Evolutionary conservation across 2,329 filamentous ascomycete genomes (phyloP).

Genomic region (Penicillium nordicum): DNA sequence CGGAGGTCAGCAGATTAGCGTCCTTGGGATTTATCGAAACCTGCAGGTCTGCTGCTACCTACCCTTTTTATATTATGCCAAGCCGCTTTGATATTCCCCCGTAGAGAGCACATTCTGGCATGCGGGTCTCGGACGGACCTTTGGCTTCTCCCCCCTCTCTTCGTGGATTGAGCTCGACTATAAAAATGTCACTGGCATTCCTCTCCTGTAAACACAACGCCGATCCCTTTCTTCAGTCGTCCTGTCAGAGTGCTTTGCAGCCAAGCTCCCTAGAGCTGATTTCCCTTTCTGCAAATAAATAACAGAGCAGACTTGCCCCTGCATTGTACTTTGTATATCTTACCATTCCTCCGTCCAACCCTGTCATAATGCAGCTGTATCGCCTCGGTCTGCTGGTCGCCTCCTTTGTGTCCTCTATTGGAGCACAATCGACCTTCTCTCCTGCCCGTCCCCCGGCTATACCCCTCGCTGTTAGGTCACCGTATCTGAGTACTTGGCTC

Average conservation of each 20-base stretch:
- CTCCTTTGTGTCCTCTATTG: conserved; percentile 22
- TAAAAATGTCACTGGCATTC: conserved; percentile 32
- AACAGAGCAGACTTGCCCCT: conserved; percentile 19
- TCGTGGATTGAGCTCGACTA: conserved; percentile 24
- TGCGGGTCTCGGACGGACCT: conserved; percentile 17
- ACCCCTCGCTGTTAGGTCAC: conserved; percentile 70
- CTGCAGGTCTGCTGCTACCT: conserved; percentile 22
- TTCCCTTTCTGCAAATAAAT: conserved; percentile 13
- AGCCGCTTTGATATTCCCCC: conserved; percentile 9
- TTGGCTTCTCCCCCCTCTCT: conserved; percentile 11
- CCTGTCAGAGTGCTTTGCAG: conserved; percentile 5
- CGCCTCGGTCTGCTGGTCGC: conserved; percentile 24
- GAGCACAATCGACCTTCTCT: conserved; percentile 54
- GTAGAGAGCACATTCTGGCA: conserved; percentile 22
- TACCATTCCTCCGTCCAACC: conserved; percentile 9
- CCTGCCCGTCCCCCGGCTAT: conserved; percentile 65
- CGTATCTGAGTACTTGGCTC: conserved; percentile 71
- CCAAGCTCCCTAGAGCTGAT: conserved; percentile 2
- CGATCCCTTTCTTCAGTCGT: conserved; percentile 16
- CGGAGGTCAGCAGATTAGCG: conserved; percentile 21
- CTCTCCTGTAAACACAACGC: conserved; percentile 25
- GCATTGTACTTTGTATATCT: conserved; percentile 18
- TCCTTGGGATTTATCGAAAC: conserved; percentile 9
- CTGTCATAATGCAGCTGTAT: conserved; percentile 30
- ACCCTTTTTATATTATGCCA: conserved; percentile 10